Evolutionary conservation across 2,329 filamentous ascomycete species (phyloP), one percentile per base, ranked within the genome.

Genomic region (Xylaria sp.): DNA sequence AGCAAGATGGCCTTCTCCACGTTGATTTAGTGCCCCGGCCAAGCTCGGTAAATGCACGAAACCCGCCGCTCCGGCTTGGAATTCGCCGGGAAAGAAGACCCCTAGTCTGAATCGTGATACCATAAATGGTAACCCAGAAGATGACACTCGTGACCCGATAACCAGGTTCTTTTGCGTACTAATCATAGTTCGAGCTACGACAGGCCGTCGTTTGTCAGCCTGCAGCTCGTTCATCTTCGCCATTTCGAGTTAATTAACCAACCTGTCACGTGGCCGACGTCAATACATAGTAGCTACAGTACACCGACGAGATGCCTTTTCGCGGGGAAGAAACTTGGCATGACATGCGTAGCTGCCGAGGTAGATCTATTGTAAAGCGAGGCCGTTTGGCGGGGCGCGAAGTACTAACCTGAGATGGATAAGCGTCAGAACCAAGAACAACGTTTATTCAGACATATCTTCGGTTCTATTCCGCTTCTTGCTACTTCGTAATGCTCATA

Each of bases 131-230:
- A 28, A 12, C 30, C 30, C 28, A 18, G 32, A 55, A 55, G 4
- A 20, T 34, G 9, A n/a, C 30, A 36, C 28, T 55, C 25, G 52
- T 34, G n/a, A 55, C 52, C 52, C 52, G 30, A 55, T 23, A 23
- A 55, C 52, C 52, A 36, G 52, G 52, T 55, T 55, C 52, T 23
- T 20, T 55, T 23, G 52, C 52, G 30, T 55, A 9, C 52, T 32
- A 55, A 55, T 55, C 32, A 55, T n/a, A 8, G 7, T 4, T 12
- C 23, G 45, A 48, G 45, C 23, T 48, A 3, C 8, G 23, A 25
- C 23, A 28, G 23, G 6, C 23, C 20, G 23, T 3, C 45, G 15
- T 7, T 48, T 52, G 3, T 8, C 25, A 52, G 10, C 25, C 48
- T 52, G 13, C 45, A 52, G 10, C 15, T 15, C 15, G 48, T 52